These are phyloP conservation scores for Aspergillus heteromorphus DNA, from an alignment of 495 filamentous ascomycete genomes.

Conservation along the genomic window DNA sequence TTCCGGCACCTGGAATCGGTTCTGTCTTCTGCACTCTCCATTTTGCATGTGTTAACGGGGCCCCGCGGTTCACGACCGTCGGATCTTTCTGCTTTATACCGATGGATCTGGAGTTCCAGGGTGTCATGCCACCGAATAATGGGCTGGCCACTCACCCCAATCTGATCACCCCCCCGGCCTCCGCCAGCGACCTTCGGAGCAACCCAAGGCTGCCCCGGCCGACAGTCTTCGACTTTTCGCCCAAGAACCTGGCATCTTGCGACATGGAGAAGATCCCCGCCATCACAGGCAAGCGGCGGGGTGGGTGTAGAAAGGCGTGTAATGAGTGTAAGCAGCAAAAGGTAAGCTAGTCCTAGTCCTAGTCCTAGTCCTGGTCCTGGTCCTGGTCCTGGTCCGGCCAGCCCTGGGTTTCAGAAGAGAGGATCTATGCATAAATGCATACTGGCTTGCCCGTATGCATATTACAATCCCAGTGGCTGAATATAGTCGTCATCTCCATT, in stretches of 20 bases:
- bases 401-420: not conserved
- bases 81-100: slow-evolving; percentile 30
- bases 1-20: slow-evolving; percentile 33
- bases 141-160: slow-evolving; percentile 23
- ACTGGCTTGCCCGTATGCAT: not conserved
- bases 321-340: slow-evolving; percentile 50
- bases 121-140: slow-evolving; percentile 35
- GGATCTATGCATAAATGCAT: slow-evolving; percentile 2
- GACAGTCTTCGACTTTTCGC: slow-evolving; percentile 28
- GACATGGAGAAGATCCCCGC: slow-evolving; percentile 41
- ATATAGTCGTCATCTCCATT: not conserved
- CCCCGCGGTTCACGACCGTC: slow-evolving; percentile 30
- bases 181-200: slow-evolving; percentile 40
- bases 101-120: slow-evolving; percentile 42
- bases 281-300: slow-evolving; percentile 42
- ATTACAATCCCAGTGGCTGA: slow-evolving; percentile 6
- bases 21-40: slow-evolving; percentile 18
- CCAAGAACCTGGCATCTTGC: slow-evolving; percentile 31
- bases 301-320: slow-evolving; percentile 44
- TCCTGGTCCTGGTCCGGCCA: no score
- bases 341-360: slow-evolving; percentile 23
- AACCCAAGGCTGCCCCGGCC: slow-evolving; percentile 36
- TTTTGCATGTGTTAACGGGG: slow-evolving; percentile 19
- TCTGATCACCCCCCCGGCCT: slow-evolving; percentile 25
- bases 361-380: no score